Percentiles rank a stretch among this genome's conserved stretches.
Conservation (phyloP, 2,329 filamentous ascomycete genomes). For the Teratosphaeria gauchensis region DNA sequence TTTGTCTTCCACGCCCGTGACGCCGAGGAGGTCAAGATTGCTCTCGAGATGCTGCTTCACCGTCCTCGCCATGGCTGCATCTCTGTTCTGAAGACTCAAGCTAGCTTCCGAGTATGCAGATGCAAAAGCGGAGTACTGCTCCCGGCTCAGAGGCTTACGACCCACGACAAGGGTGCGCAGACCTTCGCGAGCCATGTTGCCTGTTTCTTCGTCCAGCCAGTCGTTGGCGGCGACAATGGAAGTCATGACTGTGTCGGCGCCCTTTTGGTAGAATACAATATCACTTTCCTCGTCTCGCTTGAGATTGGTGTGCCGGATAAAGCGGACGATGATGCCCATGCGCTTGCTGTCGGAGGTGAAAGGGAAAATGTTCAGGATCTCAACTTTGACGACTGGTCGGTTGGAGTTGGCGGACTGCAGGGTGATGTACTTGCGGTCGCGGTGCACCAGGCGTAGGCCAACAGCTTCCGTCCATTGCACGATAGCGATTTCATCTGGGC, state of each 20-base stretch:
- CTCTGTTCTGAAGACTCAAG: slow-evolving; percentile 67
- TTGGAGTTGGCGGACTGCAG: slow-evolving; percentile 69
- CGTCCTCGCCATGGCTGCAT: slow-evolving; percentile 69
- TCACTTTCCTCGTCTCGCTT: slow-evolving; percentile 54
- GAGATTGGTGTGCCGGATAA: slow-evolving; percentile 40
- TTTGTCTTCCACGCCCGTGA: slow-evolving; percentile 96
- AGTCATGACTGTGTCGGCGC: slow-evolving; percentile 97
- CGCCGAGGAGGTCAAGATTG: slow-evolving; percentile 86
- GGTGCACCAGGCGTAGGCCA: slow-evolving; percentile 71
- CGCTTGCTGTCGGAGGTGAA: slow-evolving; percentile 97
- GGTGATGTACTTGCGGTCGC: slow-evolving; percentile 77
- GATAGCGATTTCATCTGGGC: slow-evolving; percentile 95
- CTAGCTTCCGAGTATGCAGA: slow-evolving; percentile 68
- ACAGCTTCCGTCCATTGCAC: slow-evolving; percentile 92
- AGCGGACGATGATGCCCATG: slow-evolving; percentile 94
- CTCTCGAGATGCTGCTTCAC: slow-evolving; percentile 74
- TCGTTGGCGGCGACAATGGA: slow-evolving; percentile 90
- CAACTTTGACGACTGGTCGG: slow-evolving; percentile 68
- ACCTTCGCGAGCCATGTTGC: slow-evolving; percentile 98
- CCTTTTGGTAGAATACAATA: slow-evolving; percentile 98
- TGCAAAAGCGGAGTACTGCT: slow-evolving; percentile 75
- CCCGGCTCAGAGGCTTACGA: slow-evolving; percentile 69
- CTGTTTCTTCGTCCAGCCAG: slow-evolving; percentile 97
- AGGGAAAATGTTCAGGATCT: slow-evolving; percentile 88
- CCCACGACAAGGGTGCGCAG: slow-evolving; percentile 89